These are phyloP conservation scores for Phoma sp. DNA, from an alignment of 2,329 filamentous ascomycete species.

Conservation along the genomic window DNA sequence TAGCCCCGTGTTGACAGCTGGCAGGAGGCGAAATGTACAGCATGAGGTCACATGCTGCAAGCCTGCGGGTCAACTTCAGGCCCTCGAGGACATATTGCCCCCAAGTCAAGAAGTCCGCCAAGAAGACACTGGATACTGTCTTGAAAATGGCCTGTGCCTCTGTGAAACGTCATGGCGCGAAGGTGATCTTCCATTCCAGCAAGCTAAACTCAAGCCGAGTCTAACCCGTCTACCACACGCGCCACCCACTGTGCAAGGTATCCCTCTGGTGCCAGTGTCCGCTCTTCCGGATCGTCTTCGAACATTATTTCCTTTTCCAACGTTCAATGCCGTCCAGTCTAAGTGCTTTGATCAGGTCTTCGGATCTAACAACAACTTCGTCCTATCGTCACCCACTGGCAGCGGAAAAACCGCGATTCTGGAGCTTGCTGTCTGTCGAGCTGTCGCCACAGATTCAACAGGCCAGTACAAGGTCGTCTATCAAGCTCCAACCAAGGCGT, in stretches of 20 bases:
- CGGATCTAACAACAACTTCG: conserved; percentile 74
- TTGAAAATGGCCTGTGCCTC: background rate
- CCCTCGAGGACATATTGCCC: background rate
- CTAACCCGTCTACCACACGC: conserved; percentile 5
- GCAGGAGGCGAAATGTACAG: conserved; percentile 36
- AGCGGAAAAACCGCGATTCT: conserved; percentile 85
- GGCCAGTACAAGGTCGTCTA: conserved; percentile 82
- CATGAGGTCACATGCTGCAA: background rate
- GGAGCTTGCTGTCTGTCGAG: conserved; percentile 80
- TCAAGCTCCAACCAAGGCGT: conserved; percentile 82
- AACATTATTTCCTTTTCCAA: conserved; percentile 72
- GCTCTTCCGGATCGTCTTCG: conserved; percentile 74
- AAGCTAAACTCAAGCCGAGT: background rate
- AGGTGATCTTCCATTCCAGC: background rate
- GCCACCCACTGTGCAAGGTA: conserved; percentile 61
- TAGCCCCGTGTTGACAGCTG: conserved; percentile 51
- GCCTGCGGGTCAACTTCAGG: background rate
- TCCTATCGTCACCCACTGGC: conserved; percentile 81
- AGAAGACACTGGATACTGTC: background rate
- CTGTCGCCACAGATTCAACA: conserved; percentile 64
- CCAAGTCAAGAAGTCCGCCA: background rate
- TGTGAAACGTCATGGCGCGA: background rate
- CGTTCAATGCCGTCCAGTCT: conserved; percentile 85
- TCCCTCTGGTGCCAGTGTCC: conserved; percentile 65
- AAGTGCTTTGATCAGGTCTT: conserved; percentile 76